A percentile compares a stretch with the other conserved stretches of the same genome.
These are phyloP conservation scores for Quercus robur DNA, from an alignment of 306 rosid species.

Conservation along the genomic window DNA sequence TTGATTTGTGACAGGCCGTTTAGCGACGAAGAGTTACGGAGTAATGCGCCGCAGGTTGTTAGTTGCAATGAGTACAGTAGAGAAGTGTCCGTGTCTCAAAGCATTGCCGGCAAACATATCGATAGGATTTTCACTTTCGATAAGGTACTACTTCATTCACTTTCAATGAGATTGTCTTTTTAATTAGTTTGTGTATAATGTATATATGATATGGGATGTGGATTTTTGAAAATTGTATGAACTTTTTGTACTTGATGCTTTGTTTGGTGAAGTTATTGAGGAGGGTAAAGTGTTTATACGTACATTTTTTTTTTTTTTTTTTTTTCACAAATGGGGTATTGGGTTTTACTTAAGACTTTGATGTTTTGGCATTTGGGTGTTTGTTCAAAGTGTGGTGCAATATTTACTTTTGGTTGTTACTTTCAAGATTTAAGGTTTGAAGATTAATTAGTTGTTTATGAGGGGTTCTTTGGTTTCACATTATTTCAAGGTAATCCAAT, in stretches of 20 bases:
- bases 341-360: not conserved
- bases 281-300: too few relatives aligned
- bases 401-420: not conserved
- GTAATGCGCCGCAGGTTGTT: constrained; percentile 84
- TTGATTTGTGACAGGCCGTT: constrained; percentile 52
- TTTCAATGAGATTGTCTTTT: not conserved
- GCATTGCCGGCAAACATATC: constrained; percentile 82
- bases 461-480: not conserved
- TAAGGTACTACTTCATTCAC: constrained; percentile 43
- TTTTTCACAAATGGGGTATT: not conserved
- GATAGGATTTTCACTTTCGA: constrained; percentile 89
- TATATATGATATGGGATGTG: too few relatives aligned
- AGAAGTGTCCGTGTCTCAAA: constrained; percentile 89
- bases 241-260: not conserved
- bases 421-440: not conserved
- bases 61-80: constrained; percentile 73
- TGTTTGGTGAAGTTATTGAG: not conserved
- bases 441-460: too few relatives aligned
- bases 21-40: constrained; percentile 86
- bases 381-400: not conserved
- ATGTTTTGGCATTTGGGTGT: too few relatives aligned
- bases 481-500: not conserved
- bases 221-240: not conserved
- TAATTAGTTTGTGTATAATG: too few relatives aligned
- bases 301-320: not conserved